Conservation (phyloP, 2,329 filamentous ascomycete genomes). For the Madurella mycetomatis region DNA sequence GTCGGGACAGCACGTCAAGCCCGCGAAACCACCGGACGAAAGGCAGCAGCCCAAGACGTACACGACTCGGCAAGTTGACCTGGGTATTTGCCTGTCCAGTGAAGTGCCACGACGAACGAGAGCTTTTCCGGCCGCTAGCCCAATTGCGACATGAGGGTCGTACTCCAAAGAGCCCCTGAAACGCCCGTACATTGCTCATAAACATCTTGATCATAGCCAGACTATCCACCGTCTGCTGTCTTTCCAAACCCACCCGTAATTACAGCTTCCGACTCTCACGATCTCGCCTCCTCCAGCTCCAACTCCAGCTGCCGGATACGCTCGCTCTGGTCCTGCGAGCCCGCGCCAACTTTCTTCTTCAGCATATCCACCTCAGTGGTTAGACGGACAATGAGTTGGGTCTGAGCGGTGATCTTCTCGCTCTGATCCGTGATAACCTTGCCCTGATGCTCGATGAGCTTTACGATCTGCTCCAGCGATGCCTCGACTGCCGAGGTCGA, state of each 20-base stretch:
- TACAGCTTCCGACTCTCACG: slow-evolving; percentile 33
- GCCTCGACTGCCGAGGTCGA: slow-evolving; percentile 54
- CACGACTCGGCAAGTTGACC: neutral
- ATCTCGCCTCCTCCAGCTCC: slow-evolving; percentile 60
- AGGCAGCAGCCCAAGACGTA: neutral
- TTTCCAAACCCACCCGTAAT: neutral
- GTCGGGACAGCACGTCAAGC: too few relatives aligned
- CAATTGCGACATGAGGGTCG: neutral
- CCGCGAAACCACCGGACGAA: neutral
- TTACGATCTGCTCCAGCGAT: slow-evolving; percentile 71
- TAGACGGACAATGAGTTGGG: slow-evolving; percentile 66
- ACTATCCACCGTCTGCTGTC: neutral
- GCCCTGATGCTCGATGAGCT: slow-evolving; percentile 70
- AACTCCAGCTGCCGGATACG: slow-evolving; percentile 64
- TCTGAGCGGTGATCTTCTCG: slow-evolving; percentile 63
- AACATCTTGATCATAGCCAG: slow-evolving; percentile 6
- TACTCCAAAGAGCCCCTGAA: neutral
- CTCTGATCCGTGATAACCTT: slow-evolving; percentile 72
- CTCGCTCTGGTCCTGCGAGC: slow-evolving; percentile 60
- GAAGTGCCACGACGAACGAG: slow-evolving; percentile 1
- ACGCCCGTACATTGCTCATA: slow-evolving; percentile 9
- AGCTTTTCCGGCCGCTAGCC: slow-evolving; percentile 2
- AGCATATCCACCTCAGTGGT: slow-evolving; percentile 72
- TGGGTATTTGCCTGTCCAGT: slow-evolving; percentile 16
- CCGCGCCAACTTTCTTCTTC: slow-evolving; percentile 68